Percentiles rank a stretch among this genome's conserved stretches.
Evolutionary conservation across 78 protist species (phyloP).

Genomic region (Dictyostelium brefeldianum): DNA sequence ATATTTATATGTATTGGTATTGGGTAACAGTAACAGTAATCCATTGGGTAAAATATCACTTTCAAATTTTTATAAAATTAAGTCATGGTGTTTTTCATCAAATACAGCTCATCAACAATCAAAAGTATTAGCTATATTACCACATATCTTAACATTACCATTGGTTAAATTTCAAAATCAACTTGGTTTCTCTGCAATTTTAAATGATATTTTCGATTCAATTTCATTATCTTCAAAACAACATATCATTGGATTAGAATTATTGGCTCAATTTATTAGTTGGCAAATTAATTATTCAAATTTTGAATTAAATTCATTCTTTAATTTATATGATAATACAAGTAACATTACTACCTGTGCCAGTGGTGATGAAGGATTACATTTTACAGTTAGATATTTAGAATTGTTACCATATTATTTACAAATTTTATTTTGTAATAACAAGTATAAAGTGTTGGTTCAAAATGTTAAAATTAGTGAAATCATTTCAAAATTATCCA

Average conservation of each 20-base stretch:
- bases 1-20: conserved; percentile 16
- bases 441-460: neutral
- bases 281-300: neutral
- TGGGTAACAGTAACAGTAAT: neutral
- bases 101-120: neutral
- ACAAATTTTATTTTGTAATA: neutral
- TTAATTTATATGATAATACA: conserved; percentile 10
- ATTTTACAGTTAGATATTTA: neutral
- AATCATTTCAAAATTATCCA: neutral
- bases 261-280: neutral
- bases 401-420: conserved; percentile 31
- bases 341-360: no score
- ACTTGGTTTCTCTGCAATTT: neutral
- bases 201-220: conserved; percentile 30
- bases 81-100: conserved; percentile 31
- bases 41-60: conserved; percentile 11
- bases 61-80: conserved; percentile 26
- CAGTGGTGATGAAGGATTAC: neutral
- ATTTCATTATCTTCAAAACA: neutral
- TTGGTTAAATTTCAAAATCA: neutral
- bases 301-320: conserved; percentile 11
- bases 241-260: conserved; percentile 30
- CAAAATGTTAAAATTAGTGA: neutral
- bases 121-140: neutral
- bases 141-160: conserved; percentile 5